Percentiles rank a stretch among this genome's conserved stretches.
These are phyloP conservation scores for Yamagishiella unicocca DNA, from an alignment of 139 green algal genomes.

Conservation along the genomic window DNA sequence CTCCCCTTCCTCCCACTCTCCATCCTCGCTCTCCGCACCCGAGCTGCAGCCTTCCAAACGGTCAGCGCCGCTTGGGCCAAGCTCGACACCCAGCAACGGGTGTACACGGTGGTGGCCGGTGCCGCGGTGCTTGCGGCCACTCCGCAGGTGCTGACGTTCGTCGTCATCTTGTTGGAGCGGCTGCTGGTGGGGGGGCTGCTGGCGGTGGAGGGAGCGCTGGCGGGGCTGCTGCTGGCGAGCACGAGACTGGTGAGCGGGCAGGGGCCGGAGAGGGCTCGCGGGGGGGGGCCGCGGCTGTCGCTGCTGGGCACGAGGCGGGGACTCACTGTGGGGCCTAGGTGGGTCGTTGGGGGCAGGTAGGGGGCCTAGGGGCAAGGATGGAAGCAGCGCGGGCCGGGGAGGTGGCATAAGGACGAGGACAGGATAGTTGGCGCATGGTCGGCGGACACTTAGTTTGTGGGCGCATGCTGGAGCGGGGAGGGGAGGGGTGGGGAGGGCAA, in stretches of 20 bases:
- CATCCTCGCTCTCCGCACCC: not conserved
- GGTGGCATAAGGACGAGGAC: no score
- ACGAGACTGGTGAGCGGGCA: not conserved
- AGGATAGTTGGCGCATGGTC: no score
- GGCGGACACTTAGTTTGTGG: no score
- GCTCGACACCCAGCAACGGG: not conserved
- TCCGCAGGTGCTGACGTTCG: not conserved
- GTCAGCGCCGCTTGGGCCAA: not conserved
- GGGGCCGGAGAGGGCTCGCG: not conserved
- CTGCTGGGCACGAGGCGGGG: no score
- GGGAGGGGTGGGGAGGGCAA: no score
- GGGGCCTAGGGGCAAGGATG: no score
- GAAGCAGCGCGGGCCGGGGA: no score
- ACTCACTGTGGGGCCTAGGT: no score
- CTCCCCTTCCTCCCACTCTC: not conserved
- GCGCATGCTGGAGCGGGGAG: no score
- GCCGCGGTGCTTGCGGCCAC: not conserved
- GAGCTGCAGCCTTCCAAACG: not conserved
- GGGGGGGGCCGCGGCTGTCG: no score
- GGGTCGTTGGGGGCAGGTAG: no score
- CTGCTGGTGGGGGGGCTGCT: slow-evolving; percentile 12
- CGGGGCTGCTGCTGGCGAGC: not conserved
- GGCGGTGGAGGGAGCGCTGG: slow-evolving; percentile 25
- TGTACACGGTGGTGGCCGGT: slow-evolving; percentile 11
- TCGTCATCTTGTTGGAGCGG: slow-evolving; percentile 11